Percentiles rank a stretch among this genome's conserved stretches.
Conservation (phyloP, 495 filamentous ascomycete species). For the Astrothelium macrocarpum region DNA sequence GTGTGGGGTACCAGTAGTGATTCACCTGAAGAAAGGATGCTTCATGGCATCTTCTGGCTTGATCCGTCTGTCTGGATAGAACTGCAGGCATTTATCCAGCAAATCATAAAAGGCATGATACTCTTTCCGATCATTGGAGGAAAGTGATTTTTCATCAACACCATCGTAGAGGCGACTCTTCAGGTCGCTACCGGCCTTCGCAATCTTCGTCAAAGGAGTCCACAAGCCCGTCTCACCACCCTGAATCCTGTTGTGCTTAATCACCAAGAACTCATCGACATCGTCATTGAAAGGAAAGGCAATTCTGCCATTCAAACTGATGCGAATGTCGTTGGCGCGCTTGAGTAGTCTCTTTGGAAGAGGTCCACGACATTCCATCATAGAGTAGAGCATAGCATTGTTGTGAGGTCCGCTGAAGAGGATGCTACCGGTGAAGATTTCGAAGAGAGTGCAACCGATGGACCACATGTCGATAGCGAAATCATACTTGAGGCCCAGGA, state of each 20-base stretch:
- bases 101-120: conserved; percentile 74
- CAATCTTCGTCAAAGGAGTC: conserved; percentile 58
- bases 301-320: conserved; percentile 54
- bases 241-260: conserved; percentile 75
- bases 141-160: conserved; percentile 57
- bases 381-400: conserved; percentile 92
- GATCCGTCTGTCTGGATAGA: conserved; percentile 90
- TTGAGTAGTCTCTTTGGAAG: conserved; percentile 79
- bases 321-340: conserved; percentile 70
- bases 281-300: not conserved
- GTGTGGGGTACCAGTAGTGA: too few relatives aligned
- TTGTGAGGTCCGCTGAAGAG: conserved; percentile 91
- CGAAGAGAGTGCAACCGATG: conserved; percentile 91
- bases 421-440: conserved; percentile 95
- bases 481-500: conserved; percentile 88
- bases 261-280: conserved; percentile 66
- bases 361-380: conserved; percentile 94
- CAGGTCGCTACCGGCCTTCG: conserved; percentile 49
- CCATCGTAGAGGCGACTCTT: conserved; percentile 58
- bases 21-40: conserved; percentile 87
- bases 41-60: conserved; percentile 77
- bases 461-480: conserved; percentile 96
- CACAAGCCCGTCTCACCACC: conserved; percentile 46
- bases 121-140: conserved; percentile 66
- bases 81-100: conserved; percentile 71